Evolutionary conservation across 2,329 filamentous ascomycete genomes (phyloP), one percentile per base, ranked within the genome.

Genomic region (Aspergillus floridensis): DNA sequence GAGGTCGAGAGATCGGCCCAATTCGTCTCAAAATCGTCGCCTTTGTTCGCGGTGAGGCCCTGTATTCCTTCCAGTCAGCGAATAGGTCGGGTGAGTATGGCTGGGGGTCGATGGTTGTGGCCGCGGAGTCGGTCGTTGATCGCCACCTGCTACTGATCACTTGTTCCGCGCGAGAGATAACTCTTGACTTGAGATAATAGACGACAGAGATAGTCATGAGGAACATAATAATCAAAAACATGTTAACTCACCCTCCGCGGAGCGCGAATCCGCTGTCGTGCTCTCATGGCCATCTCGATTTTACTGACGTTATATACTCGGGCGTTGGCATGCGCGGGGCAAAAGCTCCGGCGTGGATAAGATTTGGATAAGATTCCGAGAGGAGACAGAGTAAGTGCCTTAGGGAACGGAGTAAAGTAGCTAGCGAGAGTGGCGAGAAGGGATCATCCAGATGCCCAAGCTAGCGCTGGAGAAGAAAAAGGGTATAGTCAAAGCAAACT

Each of bases 1-100:
- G 93, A 92, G 51, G 87, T 84, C 49, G 87, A 82, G 7, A 99
- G 85, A 49, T 87, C 86, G 14, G 82, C 81, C 95, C 95, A 99
- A 67, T 88, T 90, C 2, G 85, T 81, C n/a, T 96, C 90, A 72
- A 96, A 96, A 65, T 96, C 91, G 67, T 89, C 82, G 10, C 83
- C 81, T 65, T 88, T 86, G 61, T 68, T 71, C 59, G 80, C 81
- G 3, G 72, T 69, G 22, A 87, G 74, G 59, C 84, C 84, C 86
- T 89, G 14, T 50, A 21, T 16, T 57, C 31, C 35, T 19, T 16
- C 5, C 26, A 8, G 14, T 50, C 35, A 49, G 50, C 38, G 10
- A 19, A 46, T 14, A 16, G 29, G 11, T 2, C n/a, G n/a, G 53
- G 19, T 19, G 26, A 44, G 53, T 21, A 55, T n/a, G 11, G n/a